Evolutionary conservation across 148 eudicot genomes (phyloP), one percentile per base, ranked within the genome.

Genomic region (Oxyria digyna): DNA sequence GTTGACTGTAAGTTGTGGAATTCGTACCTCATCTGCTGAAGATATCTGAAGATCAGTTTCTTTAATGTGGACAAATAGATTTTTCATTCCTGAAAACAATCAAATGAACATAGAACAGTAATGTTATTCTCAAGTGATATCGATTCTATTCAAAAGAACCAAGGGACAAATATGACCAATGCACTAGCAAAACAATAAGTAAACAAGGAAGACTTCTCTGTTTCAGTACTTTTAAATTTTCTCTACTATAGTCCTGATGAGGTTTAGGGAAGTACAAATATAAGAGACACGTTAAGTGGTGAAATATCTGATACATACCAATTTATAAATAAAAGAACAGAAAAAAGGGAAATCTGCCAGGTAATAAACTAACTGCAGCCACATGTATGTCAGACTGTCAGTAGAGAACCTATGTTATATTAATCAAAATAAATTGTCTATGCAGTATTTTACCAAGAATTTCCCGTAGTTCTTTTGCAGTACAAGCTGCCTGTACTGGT

Each of bases 401-500:
- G n/a, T 31, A 15, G 10, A 59, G 38, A 29, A 59, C 27, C 31
- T 29, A 46, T 54, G 1, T 26, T 18, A 54, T 13, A 31, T 4
- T n/a, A 57, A 57, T 27, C 8, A 14, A 3, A 3, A 27, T 23
- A 2, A n/a, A 59, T 59, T 59, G 37, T 59, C 11, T 54, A 32
- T 27, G 27, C 42, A 68, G 38, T 43, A 40, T 67, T 42, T 62
- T 82, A 90, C 98, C 97, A 55, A 94, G 86, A 78, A 94, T 73
- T 82, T 94, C 98, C 69, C 98, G 95, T 10, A 94, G 80, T 77
- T 90, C 99, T 81, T 94, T 94, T 62, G 99, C 97, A 1, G 99
- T 94, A 80, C 96, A 94, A 75, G 99, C 97, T 72, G 97, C 99
- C 75, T 94, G 97, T 40, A 82, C 96, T 67, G 99, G 97, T 75